phyloP scores from a whole-genome alignment of 2,329 filamentous ascomycete genomes.

The Fusarium falciforme region DNA sequence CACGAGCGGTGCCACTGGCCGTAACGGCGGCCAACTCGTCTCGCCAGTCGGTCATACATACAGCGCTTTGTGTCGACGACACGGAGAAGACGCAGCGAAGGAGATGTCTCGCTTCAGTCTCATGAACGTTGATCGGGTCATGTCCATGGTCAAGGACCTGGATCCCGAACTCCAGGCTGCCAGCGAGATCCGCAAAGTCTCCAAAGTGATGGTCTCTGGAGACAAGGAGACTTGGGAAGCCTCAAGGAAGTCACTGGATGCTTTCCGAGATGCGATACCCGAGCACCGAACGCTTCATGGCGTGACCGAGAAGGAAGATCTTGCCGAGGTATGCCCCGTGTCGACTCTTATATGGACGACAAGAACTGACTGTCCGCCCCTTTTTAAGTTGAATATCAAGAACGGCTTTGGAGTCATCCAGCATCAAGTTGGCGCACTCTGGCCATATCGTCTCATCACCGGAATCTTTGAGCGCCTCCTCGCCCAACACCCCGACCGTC shows the following conservation, averaged over 20 bases:
- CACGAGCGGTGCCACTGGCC: slow-evolving; percentile 46
- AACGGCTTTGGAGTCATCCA: background rate
- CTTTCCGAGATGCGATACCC: slow-evolving; percentile 13
- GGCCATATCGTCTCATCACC: background rate
- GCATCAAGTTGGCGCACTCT: background rate
- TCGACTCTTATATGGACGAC: background rate
- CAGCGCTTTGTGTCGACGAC: slow-evolving; percentile 39
- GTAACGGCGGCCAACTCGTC: slow-evolving; percentile 46
- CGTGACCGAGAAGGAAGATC: slow-evolving; percentile 19
- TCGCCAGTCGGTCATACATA: slow-evolving; percentile 42
- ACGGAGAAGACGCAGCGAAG: slow-evolving; percentile 51
- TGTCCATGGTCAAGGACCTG: slow-evolving; percentile 23
- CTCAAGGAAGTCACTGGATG: slow-evolving; percentile 15
- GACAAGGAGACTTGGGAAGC: slow-evolving; percentile 29
- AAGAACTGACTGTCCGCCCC: background rate
- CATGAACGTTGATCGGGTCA: slow-evolving; percentile 46
- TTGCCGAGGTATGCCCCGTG: background rate
- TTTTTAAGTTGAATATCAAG: background rate
- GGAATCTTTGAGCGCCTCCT: background rate
- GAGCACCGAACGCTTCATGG: slow-evolving; percentile 18
- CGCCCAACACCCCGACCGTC: background rate
- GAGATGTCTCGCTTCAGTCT: slow-evolving; percentile 55
- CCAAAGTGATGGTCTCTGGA: slow-evolving; percentile 29
- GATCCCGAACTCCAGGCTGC: slow-evolving; percentile 16
- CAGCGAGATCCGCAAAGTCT: slow-evolving; percentile 25